Percentiles rank a stretch among this genome's conserved stretches.
Evolutionary conservation across 2,329 filamentous ascomycete genomes (phyloP).

Genomic region (Paraphoma chrysanthemicola): DNA sequence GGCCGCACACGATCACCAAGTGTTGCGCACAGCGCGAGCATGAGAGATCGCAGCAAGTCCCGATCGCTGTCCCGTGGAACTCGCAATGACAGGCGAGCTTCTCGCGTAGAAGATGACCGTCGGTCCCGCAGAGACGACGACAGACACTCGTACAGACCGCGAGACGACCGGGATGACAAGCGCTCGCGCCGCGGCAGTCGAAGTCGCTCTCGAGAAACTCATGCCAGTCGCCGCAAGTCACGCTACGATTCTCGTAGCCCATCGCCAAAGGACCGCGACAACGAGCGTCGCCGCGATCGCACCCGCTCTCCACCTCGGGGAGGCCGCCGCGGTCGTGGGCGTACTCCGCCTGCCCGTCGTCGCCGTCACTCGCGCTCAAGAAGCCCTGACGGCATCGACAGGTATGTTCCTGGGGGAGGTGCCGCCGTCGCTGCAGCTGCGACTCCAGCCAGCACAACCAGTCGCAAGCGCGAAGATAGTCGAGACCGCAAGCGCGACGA

Average conservation of each 20-base stretch:
- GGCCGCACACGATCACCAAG: constrained; percentile 41
- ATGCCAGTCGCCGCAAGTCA: constrained; percentile 35
- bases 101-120: constrained; percentile 30
- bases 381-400: constrained; percentile 48
- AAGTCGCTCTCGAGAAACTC: constrained; percentile 40
- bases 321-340: constrained; percentile 22
- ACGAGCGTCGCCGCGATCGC: constrained; percentile 32
- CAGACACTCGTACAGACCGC: constrained; percentile 32
- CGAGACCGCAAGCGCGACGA: constrained; percentile 30
- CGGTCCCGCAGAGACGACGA: constrained; percentile 34
- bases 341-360: constrained; percentile 21
- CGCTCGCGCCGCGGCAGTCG: constrained; percentile 37
- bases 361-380: constrained; percentile 32
- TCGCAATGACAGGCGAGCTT: constrained; percentile 36
- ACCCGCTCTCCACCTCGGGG: constrained; percentile 31
- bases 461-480: constrained; percentile 15
- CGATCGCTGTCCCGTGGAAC: constrained; percentile 43
- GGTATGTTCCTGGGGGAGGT: constrained; percentile 44
- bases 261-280: constrained; percentile 24
- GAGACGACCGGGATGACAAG: constrained; percentile 35
- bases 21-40: constrained; percentile 26
- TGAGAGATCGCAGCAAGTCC: constrained; percentile 36
- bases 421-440: constrained; percentile 1
- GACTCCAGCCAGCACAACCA: constrained; percentile 1
- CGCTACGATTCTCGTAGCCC: constrained; percentile 37